Evolutionary conservation across 345 rosid species (phyloP), one percentile per base, ranked within the genome.

Genomic region (Moricandia moricandioides): DNA sequence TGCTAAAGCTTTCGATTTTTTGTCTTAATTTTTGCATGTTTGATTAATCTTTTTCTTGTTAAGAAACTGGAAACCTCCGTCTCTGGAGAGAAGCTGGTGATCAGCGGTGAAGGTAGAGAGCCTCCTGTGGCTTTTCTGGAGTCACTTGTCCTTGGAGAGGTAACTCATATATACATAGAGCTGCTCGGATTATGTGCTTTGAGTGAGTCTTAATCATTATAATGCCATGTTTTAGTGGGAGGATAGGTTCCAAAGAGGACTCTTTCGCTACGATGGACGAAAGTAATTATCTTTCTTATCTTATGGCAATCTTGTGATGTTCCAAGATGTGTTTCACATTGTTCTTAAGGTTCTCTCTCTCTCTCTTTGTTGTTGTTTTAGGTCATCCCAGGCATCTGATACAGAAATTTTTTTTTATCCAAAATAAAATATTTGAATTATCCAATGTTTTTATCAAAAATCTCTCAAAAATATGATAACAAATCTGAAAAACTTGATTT

Each of bases 221-320:
- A n/a, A n/a, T n/a, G n/a, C 2, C 29, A 3, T 62, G 67, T 62
- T 31, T n/a, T 9, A 78, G 78, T 96, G 99, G 99, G 99, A 96
- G 84, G 96, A 92, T 9, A 90, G 99, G 56, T 62, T 88, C 85
- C 94, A 86, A 77, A 87, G 86, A 80, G 98, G 99, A n/a, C 92
- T 92, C 27, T 96, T 96, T 75, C 99, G 96, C 62, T 96, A 96
- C 37, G 99, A 96, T 78, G 98, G 80, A 92, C 99, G 81, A 96
- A 92, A 90, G 99, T 90, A 55, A 70, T 43, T 62, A n/a, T 40
- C 18, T 58, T 30, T 56, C 7, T 27, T 35, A 5, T 21, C 47
- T 64, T 0, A 33, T 58, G 60, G 29, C 30, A 57, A 7, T 71
- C 4, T 66, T 2, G n/a, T n/a, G n/a, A n/a, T n/a, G n/a, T n/a